Percentiles rank a stretch among this genome's conserved stretches.
Evolutionary conservation across 345 rosid genomes (phyloP).

Genomic region (Citrus mangshanensis): DNA sequence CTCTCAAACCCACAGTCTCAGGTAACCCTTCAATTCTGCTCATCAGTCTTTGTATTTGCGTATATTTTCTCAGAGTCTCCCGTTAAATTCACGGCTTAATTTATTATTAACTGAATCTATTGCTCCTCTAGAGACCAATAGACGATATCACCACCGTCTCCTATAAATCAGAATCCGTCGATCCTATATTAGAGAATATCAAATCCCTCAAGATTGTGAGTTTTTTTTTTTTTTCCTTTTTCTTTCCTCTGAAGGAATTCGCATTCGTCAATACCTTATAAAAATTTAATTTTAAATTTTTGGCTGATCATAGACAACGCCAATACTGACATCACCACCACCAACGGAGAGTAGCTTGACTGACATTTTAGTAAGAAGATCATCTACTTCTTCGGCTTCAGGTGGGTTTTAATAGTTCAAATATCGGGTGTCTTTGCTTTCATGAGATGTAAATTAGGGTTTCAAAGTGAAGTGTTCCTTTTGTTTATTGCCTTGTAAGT

Average conservation of each 20-base stretch:
- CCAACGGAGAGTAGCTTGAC: constrained; percentile 87
- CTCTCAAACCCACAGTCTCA: constrained; percentile 45
- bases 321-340: constrained; percentile 66
- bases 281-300: not conserved
- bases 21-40: constrained; percentile 32
- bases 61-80: not conserved
- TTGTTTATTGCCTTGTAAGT: not conserved
- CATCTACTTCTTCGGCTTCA: constrained; percentile 52
- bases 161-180: constrained; percentile 53
- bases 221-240: not conserved
- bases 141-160: constrained; percentile 84
- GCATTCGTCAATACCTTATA: not conserved
- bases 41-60: not conserved
- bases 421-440: not conserved
- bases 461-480: not conserved
- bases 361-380: constrained; percentile 83
- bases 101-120: not conserved
- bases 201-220: constrained; percentile 79
- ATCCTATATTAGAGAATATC: constrained; percentile 73
- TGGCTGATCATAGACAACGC: constrained; percentile 49
- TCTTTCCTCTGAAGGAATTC: not conserved
- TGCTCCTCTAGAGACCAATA: constrained; percentile 27
- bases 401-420: constrained; percentile 29
- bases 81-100: not conserved
- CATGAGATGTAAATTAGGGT: not conserved